A percentile compares a stretch with the other conserved stretches of the same genome.
Evolutionary conservation across 2,329 filamentous ascomycete species (phyloP).

Genomic region (Neurospora crassa): DNA sequence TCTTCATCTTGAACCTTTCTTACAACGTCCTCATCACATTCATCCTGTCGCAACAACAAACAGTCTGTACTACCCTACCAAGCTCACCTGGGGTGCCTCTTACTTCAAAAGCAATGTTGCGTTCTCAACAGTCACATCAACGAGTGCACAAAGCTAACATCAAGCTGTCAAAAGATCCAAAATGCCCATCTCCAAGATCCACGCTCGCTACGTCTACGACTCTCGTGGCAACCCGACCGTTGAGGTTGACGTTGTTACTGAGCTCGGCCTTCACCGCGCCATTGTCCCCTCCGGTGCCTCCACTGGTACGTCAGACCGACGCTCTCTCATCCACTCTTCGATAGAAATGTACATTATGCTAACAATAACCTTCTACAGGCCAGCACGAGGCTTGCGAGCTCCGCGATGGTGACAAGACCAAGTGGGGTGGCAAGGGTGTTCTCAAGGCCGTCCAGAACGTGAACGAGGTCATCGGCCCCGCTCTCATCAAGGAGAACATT

Average conservation of each 20-base stretch:
- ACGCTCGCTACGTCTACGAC: slow-evolving; percentile 95
- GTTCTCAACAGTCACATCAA: background rate
- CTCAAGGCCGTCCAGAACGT: slow-evolving; percentile 79
- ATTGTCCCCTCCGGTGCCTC: slow-evolving; percentile 96
- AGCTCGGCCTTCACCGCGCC: slow-evolving; percentile 92
- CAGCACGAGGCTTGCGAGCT: slow-evolving; percentile 88
- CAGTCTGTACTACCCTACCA: background rate
- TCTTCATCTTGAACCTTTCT: background rate
- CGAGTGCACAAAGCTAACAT: slow-evolving; percentile 3
- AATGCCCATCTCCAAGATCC: slow-evolving; percentile 87
- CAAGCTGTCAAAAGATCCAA: slow-evolving; percentile 27
- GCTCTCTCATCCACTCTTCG: slow-evolving; percentile 6
- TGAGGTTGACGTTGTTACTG: slow-evolving; percentile 94
- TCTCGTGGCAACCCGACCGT: slow-evolving; percentile 97
- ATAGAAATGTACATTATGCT: slow-evolving; percentile 6
- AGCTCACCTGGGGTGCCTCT: background rate
- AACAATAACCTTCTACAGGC: slow-evolving; percentile 38
- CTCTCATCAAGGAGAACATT: slow-evolving; percentile 70
- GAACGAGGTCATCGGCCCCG: slow-evolving; percentile 70
- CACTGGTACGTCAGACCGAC: slow-evolving; percentile 55
- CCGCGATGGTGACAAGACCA: slow-evolving; percentile 78
- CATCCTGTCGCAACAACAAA: background rate
- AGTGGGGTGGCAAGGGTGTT: slow-evolving; percentile 84
- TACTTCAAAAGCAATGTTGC: background rate
- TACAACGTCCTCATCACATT: background rate